Percentiles rank a stretch among this genome's conserved stretches.
phyloP scores from a whole-genome alignment of 1,284 basidiomycete genomes.

The Leucoagaricus sp. region DNA sequence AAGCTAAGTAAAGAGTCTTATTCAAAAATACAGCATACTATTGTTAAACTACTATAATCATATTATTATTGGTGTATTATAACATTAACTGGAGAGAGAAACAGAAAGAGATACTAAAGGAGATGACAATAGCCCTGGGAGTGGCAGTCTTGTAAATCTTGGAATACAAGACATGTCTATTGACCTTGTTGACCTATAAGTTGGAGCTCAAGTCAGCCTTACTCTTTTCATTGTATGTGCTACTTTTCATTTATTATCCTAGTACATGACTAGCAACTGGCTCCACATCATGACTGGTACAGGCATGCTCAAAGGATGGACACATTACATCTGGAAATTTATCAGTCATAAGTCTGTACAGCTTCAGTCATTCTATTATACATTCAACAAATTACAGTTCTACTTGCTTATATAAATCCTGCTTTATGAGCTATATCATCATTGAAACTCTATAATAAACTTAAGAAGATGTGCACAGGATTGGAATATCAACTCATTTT shows the following conservation, averaged over 20 bases:
- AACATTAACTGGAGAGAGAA: neutral
- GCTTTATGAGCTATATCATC: slow-evolving; percentile 43
- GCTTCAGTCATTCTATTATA: slow-evolving; percentile 40
- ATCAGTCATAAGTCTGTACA: slow-evolving; percentile 40
- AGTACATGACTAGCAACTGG: slow-evolving; percentile 63
- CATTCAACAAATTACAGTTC: slow-evolving; percentile 37
- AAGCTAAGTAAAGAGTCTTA: too few species aligned
- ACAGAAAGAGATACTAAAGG: neutral
- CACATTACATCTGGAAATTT: slow-evolving; percentile 69
- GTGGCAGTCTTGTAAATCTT: slow-evolving; percentile 3
- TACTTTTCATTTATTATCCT: slow-evolving; percentile 2
- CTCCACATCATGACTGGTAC: slow-evolving; percentile 64
- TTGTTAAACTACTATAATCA: too few species aligned
- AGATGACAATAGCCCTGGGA: neutral
- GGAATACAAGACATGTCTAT: neutral
- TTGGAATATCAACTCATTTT: slow-evolving; percentile 51
- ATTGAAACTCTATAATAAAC: slow-evolving; percentile 56
- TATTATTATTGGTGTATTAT: too few species aligned
- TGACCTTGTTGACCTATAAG: slow-evolving; percentile 8
- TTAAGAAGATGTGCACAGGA: slow-evolving; percentile 47
- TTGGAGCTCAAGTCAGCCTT: slow-evolving; percentile 18
- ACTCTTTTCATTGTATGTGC: neutral
- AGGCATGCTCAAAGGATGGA: slow-evolving; percentile 71
- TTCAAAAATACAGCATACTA: too few species aligned
- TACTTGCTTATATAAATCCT: slow-evolving; percentile 19